Evolutionary conservation across 1,284 basidiomycete genomes (phyloP).

Genomic region (Papiliotrema fonsecae): DNA sequence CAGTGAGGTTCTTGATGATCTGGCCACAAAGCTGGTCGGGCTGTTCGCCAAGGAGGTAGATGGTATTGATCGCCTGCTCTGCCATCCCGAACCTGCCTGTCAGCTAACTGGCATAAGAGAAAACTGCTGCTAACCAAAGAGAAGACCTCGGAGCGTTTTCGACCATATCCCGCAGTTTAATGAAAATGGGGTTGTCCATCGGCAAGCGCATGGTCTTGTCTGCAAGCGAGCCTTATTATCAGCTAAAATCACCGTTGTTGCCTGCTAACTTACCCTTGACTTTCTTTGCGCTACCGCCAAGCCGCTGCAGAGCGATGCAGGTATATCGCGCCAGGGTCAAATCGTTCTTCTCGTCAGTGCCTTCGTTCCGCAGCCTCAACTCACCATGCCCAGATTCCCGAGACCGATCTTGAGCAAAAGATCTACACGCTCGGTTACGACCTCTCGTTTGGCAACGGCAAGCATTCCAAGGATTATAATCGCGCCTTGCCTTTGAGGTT

Average conservation of each 20-base stretch:
- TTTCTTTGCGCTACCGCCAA: constrained; percentile 94
- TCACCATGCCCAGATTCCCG: constrained; percentile 73
- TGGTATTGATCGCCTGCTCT: constrained; percentile 93
- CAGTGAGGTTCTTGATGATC: constrained; percentile 76
- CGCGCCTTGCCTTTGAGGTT: constrained; percentile 79
- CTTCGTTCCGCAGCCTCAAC: constrained; percentile 2
- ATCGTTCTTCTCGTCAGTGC: constrained; percentile 58
- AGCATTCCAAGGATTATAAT: constrained; percentile 96
- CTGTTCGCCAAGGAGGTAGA: constrained; percentile 89
- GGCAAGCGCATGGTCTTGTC: constrained; percentile 82
- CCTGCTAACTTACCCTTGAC: constrained; percentile 66
- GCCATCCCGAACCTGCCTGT: constrained; percentile 72
- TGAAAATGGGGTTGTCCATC: constrained; percentile 85
- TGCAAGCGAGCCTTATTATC: constrained; percentile 64
- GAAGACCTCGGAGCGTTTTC: constrained; percentile 72
- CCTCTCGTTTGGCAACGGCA: constrained; percentile 73
- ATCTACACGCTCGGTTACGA: constrained; percentile 85
- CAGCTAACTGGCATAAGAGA: constrained; percentile 1
- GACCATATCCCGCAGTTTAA: constrained; percentile 71
- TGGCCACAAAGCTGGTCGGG: constrained; percentile 80
- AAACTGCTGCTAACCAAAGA: constrained; percentile 60
- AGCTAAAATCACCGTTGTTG: neutral
- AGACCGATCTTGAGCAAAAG: constrained; percentile 82
- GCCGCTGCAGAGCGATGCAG: constrained; percentile 83
- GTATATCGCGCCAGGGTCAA: constrained; percentile 87